Evolutionary conservation across 495 filamentous ascomycete species (phyloP).

Genomic region (Talaromyces wortmannii): DNA sequence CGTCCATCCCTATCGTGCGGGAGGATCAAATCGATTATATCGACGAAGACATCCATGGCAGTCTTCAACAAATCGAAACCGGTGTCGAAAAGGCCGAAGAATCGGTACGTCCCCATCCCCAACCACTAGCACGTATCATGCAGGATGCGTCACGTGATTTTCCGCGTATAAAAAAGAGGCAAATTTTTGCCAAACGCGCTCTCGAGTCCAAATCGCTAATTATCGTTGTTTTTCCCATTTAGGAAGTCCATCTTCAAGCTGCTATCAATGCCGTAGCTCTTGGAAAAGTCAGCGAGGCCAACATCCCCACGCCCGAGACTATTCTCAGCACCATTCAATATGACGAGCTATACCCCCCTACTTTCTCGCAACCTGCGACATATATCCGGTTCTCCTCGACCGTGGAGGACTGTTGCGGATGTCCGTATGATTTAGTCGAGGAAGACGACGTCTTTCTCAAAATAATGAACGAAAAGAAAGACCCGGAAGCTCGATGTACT

Average conservation of each 20-base stretch:
- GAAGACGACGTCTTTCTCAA: slow-evolving; percentile 84
- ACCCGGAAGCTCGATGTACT: slow-evolving; percentile 56
- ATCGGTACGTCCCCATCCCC: slow-evolving; percentile 61
- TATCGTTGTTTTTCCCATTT: slow-evolving; percentile 6
- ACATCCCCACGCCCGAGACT: slow-evolving; percentile 86
- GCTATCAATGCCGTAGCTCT: slow-evolving; percentile 74
- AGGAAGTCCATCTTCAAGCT: slow-evolving; percentile 98
- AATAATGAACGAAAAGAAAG: slow-evolving; percentile 70
- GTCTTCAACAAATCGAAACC: slow-evolving; percentile 78
- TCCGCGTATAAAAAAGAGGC: slow-evolving; percentile 9
- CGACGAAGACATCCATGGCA: slow-evolving; percentile 60
- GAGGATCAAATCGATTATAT: slow-evolving; percentile 81
- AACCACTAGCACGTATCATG: slow-evolving; percentile 7
- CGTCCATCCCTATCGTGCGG: slow-evolving; percentile 73
- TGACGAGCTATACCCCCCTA: slow-evolving; percentile 75
- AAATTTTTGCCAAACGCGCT: not conserved
- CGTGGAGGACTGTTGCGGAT: slow-evolving; percentile 86
- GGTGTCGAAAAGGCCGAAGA: slow-evolving; percentile 96
- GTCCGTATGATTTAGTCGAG: slow-evolving; percentile 85
- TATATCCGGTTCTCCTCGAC: slow-evolving; percentile 98
- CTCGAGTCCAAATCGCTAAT: not conserved
- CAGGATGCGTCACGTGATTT: slow-evolving; percentile 47
- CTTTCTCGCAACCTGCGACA: slow-evolving; percentile 75
- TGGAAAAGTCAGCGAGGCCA: slow-evolving; percentile 63
- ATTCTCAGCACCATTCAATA: slow-evolving; percentile 68